A percentile compares a stretch with the other conserved stretches of the same genome.
Conservation (phyloP, 129 eudicot species). For the Deinandra increscens region DNA sequence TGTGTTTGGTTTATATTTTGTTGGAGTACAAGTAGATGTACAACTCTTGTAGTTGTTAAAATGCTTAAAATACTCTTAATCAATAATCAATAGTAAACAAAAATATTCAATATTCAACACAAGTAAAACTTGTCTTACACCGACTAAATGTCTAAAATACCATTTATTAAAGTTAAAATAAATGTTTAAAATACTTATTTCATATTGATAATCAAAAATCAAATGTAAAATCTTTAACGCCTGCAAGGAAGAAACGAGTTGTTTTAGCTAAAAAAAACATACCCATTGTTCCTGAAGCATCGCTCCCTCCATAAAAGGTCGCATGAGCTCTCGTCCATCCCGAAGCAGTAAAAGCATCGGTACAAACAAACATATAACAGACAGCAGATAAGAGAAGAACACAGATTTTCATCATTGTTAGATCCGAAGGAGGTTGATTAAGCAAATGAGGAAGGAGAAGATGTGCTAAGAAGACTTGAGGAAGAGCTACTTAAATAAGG, state of each 20-base stretch:
- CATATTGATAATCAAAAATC: too few relatives aligned
- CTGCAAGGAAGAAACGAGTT: neutral
- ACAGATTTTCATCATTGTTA: constrained; percentile 36
- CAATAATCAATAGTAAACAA: neutral
- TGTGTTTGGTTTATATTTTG: neutral
- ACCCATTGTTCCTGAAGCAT: constrained; percentile 99
- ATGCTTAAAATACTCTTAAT: neutral
- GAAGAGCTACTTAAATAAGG: constrained; percentile 43
- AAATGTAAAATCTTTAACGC: too few relatives aligned
- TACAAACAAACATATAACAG: constrained; percentile 30
- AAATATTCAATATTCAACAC: neutral
- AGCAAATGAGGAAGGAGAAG: constrained; percentile 25
- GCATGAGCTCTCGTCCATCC: constrained; percentile 71
- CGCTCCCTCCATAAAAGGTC: constrained; percentile 91
- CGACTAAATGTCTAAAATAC: neutral
- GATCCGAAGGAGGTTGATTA: constrained; percentile 8
- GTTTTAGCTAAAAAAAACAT: neutral
- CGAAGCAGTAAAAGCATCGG: constrained; percentile 55
- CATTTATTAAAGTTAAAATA: neutral
- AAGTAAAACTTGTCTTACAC: neutral
- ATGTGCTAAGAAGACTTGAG: constrained; percentile 19
- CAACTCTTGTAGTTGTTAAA: neutral
- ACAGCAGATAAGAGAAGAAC: constrained; percentile 24
- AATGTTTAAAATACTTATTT: too few relatives aligned
- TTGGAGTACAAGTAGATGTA: neutral